Percentiles rank a stretch among this genome's conserved stretches.
phyloP scores from a whole-genome alignment of 2,329 filamentous ascomycete genomes.

The Cercospora beticola region DNA sequence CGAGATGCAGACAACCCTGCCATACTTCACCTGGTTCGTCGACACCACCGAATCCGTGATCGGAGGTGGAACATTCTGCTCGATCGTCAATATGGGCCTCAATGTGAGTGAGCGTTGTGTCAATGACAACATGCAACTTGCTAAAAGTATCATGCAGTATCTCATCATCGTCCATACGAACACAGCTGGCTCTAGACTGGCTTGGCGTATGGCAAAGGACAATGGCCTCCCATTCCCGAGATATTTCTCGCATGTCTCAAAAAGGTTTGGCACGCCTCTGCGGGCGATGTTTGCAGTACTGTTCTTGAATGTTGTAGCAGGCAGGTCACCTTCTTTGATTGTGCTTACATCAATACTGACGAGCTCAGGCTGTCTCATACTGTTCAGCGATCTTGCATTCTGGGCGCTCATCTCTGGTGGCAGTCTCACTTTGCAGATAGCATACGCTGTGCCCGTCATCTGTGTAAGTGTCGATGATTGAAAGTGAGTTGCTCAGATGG shows the following conservation, averaged over 20 bases:
- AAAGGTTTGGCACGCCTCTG: not conserved
- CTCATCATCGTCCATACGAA: slow-evolving; percentile 16
- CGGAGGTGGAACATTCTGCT: slow-evolving; percentile 8
- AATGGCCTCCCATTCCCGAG: slow-evolving; percentile 2
- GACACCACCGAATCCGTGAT: slow-evolving; percentile 7
- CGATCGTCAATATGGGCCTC: slow-evolving; percentile 8
- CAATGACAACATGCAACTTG: not conserved
- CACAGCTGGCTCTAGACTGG: slow-evolving; percentile 4
- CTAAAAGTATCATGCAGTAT: not conserved
- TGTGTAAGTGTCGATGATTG: not conserved
- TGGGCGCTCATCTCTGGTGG: not conserved
- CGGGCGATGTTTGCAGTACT: not conserved
- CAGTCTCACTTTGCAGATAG: not conserved
- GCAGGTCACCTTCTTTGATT: not conserved
- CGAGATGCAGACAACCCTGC: slow-evolving; percentile 5
- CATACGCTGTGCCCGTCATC: not conserved
- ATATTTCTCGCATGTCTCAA: not conserved
- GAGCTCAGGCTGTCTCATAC: not conserved
- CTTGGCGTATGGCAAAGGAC: slow-evolving; percentile 12
- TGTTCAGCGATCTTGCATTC: not conserved
- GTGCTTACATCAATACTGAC: not conserved
- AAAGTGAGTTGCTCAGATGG: not conserved
- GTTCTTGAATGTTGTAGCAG: not conserved
- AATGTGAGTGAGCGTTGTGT: not conserved
- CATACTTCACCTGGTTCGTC: slow-evolving; percentile 13